Conservation (phyloP, 2,329 filamentous ascomycete genomes). For the Teratosphaeria viscida region DNA sequence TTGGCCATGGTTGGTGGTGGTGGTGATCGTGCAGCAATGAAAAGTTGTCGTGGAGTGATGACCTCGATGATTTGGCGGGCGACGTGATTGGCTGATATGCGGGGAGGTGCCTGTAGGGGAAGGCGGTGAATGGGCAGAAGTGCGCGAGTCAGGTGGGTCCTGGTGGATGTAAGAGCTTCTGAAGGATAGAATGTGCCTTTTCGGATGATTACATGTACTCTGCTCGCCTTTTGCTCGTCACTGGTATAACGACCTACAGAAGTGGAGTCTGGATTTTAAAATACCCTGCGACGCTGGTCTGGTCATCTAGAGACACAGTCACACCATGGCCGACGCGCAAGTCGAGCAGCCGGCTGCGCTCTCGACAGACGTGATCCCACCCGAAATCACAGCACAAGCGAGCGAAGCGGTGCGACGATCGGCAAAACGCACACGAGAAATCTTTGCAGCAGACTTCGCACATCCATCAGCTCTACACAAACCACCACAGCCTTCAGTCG, state of each 20-base stretch:
- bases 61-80: background rate
- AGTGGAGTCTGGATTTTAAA: too few relatives aligned
- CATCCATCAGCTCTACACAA: constrained; percentile 33
- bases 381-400: constrained; percentile 14
- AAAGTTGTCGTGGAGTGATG: background rate
- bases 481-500: constrained; percentile 30
- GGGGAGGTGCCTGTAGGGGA: background rate
- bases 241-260: background rate
- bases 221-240: background rate
- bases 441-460: constrained; percentile 44
- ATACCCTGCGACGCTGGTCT: background rate
- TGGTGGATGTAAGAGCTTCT: background rate
- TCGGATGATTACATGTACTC: background rate
- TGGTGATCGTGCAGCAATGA: background rate
- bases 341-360: constrained; percentile 1
- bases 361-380: constrained; percentile 7
- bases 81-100: background rate
- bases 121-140: background rate
- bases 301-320: background rate
- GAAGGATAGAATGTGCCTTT: background rate
- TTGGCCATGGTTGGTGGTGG: background rate
- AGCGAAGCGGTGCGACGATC: constrained; percentile 32
- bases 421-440: constrained; percentile 44
- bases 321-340: constrained; percentile 9
- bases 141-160: background rate